These are phyloP conservation scores for Verticillium zaregamsianum DNA, from an alignment of 2,329 filamentous ascomycete genomes.

Conservation along the genomic window DNA sequence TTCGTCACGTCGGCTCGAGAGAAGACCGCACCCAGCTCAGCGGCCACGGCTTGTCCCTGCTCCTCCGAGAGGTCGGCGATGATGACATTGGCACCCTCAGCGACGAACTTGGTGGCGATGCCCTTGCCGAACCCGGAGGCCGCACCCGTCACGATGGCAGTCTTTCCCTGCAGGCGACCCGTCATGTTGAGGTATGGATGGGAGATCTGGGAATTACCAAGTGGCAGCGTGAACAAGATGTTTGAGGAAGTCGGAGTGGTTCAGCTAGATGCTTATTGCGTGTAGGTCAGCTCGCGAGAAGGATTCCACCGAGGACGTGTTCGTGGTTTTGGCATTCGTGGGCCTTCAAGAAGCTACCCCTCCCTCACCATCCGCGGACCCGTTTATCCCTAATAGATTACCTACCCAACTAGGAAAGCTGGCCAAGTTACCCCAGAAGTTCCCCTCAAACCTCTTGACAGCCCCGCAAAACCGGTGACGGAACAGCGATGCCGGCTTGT, in stretches of 20 bases:
- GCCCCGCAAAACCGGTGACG: neutral
- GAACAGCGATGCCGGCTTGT: neutral
- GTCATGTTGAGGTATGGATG: slow-evolving; percentile 11
- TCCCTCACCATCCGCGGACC: neutral
- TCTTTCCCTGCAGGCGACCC: slow-evolving; percentile 34
- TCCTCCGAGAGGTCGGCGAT: slow-evolving; percentile 57
- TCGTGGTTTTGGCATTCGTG: neutral
- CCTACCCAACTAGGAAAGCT: neutral
- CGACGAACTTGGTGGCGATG: slow-evolving; percentile 54
- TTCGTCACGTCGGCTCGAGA: slow-evolving; percentile 45
- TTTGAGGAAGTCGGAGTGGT: too few species aligned
- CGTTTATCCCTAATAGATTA: neutral
- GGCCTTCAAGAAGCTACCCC: neutral
- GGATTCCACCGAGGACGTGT: neutral
- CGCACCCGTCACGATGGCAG: slow-evolving; percentile 45
- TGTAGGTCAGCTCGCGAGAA: neutral
- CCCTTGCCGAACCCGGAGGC: slow-evolving; percentile 62
- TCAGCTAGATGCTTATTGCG: neutral
- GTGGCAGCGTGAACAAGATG: neutral
- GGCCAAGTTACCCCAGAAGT: neutral
- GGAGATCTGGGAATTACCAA: too few species aligned
- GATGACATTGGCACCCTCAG: slow-evolving; percentile 57
- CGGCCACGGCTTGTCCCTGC: slow-evolving; percentile 43
- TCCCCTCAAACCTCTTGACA: neutral
- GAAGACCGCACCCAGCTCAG: slow-evolving; percentile 39